Evolutionary conservation across 177 flowering plant genomes (phyloP).

Genomic region (Vitis hybrid): DNA sequence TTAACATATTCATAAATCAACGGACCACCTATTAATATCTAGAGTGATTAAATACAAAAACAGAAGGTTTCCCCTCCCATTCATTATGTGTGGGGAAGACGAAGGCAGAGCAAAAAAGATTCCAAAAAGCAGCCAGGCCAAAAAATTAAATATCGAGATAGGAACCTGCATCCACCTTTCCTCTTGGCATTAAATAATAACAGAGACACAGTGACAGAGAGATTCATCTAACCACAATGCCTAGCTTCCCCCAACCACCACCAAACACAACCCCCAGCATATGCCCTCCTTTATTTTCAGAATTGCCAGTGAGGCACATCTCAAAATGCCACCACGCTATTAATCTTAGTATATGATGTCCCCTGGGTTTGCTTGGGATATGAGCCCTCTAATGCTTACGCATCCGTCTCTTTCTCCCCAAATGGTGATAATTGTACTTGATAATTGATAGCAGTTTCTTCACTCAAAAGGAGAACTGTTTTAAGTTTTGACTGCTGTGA

Average conservation of each 20-base stretch:
- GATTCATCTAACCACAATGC: background rate
- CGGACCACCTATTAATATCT: no score
- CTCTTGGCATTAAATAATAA: constrained; percentile 18
- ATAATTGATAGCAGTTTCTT: no score
- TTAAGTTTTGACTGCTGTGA: no score
- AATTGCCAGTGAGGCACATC: no score
- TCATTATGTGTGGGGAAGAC: background rate
- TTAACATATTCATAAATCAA: no score
- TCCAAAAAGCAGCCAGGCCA: background rate
- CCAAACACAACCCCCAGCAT: background rate
- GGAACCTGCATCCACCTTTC: constrained; percentile 24
- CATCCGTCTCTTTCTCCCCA: no score
- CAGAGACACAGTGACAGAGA: background rate
- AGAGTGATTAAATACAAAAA: background rate
- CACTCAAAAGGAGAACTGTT: no score
- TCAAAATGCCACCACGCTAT: no score
- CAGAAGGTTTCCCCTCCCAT: background rate
- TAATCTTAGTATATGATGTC: no score
- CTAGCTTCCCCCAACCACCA: background rate
- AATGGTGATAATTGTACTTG: no score
- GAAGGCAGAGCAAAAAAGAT: background rate
- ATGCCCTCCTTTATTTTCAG: background rate
- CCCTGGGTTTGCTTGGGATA: no score
- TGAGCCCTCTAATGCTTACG: no score
- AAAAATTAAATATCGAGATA: constrained; percentile 6